Conservation (phyloP, 306 rosid genomes). For the Oxytropis ochrocephala region DNA sequence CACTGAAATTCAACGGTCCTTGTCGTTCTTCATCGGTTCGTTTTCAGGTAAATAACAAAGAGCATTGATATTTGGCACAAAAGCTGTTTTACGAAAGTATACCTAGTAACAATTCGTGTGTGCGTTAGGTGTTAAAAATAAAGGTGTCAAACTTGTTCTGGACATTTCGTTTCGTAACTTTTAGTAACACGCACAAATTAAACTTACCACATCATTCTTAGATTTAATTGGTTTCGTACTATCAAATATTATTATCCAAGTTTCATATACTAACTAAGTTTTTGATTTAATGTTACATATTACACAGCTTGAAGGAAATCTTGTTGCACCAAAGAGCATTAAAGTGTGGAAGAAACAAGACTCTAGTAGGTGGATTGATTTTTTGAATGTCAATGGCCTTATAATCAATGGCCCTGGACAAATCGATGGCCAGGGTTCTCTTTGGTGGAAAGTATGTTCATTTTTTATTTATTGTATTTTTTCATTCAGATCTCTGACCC, state of each 20-base stretch:
- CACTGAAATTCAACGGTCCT: constrained; percentile 22
- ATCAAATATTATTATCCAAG: no score
- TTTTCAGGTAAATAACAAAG: constrained; percentile 5
- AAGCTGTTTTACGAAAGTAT: no score
- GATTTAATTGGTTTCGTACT: no score
- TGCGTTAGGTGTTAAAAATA: no score
- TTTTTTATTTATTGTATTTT: neutral
- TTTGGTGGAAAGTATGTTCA: constrained; percentile 17
- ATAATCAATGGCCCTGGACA: constrained; percentile 16
- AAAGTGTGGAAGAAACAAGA: neutral
- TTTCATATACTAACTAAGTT: no score
- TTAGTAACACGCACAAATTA: no score
- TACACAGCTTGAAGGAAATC: constrained; percentile 16
- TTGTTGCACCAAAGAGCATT: constrained; percentile 20
- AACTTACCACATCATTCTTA: no score
- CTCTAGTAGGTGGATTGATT: neutral
- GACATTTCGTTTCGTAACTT: no score
- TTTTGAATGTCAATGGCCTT: neutral
- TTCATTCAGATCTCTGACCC: neutral
- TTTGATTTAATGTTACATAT: neutral
- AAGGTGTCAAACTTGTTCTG: no score
- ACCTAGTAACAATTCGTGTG: no score
- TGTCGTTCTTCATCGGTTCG: neutral
- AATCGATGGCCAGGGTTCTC: constrained; percentile 16
- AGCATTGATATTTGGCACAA: no score